Conservation (phyloP, 805 yeast species). For the Yamadazyma akitaensis region DNA sequence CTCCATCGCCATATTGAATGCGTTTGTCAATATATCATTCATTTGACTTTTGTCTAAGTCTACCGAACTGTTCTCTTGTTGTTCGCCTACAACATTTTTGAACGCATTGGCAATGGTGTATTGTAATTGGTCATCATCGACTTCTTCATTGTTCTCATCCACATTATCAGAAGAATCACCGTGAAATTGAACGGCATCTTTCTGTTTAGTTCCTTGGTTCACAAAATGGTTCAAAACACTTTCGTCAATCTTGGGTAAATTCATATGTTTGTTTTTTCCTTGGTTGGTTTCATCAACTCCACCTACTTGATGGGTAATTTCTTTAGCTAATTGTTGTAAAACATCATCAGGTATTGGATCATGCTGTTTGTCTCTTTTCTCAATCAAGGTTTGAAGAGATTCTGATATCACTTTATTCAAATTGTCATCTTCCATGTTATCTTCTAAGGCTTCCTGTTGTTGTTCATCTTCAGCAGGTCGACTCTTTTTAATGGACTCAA, state of each 20-base stretch:
- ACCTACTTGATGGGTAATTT: constrained; percentile 30
- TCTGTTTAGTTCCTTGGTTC: constrained; percentile 26
- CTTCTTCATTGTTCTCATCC: constrained; percentile 1
- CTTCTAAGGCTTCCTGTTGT: neutral
- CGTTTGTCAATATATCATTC: constrained; percentile 73
- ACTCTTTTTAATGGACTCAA: constrained; percentile 18
- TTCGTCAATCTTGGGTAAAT: constrained; percentile 34
- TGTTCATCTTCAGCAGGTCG: neutral
- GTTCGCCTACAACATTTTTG: constrained; percentile 37
- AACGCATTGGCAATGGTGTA: constrained; percentile 57
- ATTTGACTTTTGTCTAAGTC: constrained; percentile 55
- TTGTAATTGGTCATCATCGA: constrained; percentile 29
- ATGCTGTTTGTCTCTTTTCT: constrained; percentile 1
- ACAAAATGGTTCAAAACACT: constrained; percentile 35
- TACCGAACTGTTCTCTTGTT: constrained; percentile 7
- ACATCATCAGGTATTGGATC: constrained; percentile 17
- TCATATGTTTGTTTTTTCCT: constrained; percentile 4
- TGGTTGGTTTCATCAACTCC: constrained; percentile 11
- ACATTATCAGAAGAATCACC: neutral
- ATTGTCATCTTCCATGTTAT: constrained; percentile 16
- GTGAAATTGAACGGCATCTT: neutral
- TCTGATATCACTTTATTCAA: constrained; percentile 20
- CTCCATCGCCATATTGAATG: constrained; percentile 72
- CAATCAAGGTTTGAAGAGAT: constrained; percentile 18
- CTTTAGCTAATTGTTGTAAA: constrained; percentile 27